A percentile compares a stretch with the other conserved stretches of the same genome.
These are phyloP conservation scores for Botrytis aclada DNA, from an alignment of 2,329 filamentous ascomycete genomes.

Conservation along the genomic window DNA sequence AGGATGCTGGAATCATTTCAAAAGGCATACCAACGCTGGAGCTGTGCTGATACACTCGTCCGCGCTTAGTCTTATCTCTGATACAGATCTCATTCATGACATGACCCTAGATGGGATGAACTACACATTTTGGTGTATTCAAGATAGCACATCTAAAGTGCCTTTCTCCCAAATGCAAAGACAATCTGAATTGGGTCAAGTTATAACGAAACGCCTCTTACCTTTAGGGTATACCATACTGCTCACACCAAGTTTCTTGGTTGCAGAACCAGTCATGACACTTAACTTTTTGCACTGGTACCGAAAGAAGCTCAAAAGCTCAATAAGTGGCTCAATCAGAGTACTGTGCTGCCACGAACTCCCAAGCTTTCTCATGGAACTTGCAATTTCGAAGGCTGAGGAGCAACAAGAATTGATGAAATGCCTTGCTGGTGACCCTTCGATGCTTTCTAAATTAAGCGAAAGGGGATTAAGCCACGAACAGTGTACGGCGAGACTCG, in stretches of 20 bases:
- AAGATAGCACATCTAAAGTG: constrained; percentile 25
- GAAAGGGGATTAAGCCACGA: constrained; percentile 29
- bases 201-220: constrained; percentile 44
- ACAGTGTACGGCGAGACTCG: constrained; percentile 30
- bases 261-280: constrained; percentile 45
- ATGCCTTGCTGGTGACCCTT: constrained; percentile 26
- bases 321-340: constrained; percentile 24
- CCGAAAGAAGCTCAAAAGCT: constrained; percentile 25
- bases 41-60: constrained; percentile 36
- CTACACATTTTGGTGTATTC: constrained; percentile 33
- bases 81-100: constrained; percentile 24
- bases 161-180: constrained; percentile 29
- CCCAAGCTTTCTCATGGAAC: constrained; percentile 32
- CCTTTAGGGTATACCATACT: constrained; percentile 46
- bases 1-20: constrained; percentile 50
- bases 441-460: constrained; percentile 29
- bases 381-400: constrained; percentile 33
- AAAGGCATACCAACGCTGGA: constrained; percentile 27
- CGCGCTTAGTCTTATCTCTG: constrained; percentile 23
- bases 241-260: constrained; percentile 49
- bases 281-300: constrained; percentile 45
- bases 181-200: constrained; percentile 35
- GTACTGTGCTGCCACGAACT: constrained; percentile 31
- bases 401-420: constrained; percentile 31
- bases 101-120: constrained; percentile 12